These are phyloP conservation scores for Aspergillus taichungensis DNA, from an alignment of 495 filamentous ascomycete genomes.

Conservation along the genomic window DNA sequence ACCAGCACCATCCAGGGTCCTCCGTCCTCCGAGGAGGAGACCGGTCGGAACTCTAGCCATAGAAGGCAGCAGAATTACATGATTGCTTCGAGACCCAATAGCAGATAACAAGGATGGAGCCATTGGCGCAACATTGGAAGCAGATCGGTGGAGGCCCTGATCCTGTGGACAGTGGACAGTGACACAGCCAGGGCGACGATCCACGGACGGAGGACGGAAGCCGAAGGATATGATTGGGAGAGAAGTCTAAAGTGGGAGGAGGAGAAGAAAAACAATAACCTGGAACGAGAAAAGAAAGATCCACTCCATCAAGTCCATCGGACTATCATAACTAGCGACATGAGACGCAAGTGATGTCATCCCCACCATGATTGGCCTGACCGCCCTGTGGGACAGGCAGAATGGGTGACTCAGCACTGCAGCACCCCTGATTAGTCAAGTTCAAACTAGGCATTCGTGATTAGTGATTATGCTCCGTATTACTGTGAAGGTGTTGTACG, in stretches of 20 bases:
- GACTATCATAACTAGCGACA: too few relatives aligned
- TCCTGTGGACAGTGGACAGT: background rate
- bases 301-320: too few relatives aligned
- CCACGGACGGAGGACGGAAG: slow-evolving; percentile 11
- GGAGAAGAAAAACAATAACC: background rate
- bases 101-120: too few relatives aligned
- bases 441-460: too few relatives aligned
- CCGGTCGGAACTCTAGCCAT: slow-evolving; percentile 1
- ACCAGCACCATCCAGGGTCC: too few relatives aligned
- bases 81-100: background rate
- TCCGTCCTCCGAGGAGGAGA: background rate
- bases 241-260: background rate
- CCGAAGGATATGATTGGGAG: slow-evolving; percentile 1
- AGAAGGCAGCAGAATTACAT: slow-evolving; percentile 16
- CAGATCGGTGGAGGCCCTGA: slow-evolving; percentile 4
- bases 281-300: too few relatives aligned
- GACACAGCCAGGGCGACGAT: slow-evolving; percentile 4
- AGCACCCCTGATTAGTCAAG: too few relatives aligned
- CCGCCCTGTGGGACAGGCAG: too few relatives aligned
- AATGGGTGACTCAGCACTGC: too few relatives aligned
- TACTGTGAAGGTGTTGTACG: too few relatives aligned
- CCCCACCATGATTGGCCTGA: slow-evolving; percentile 1
- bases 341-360: too few relatives aligned
- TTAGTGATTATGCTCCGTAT: too few relatives aligned
- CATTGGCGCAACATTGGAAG: background rate